Evolutionary conservation across 352 stramenopile species (phyloP).

Genomic region (Globisporangium yorkense): DNA sequence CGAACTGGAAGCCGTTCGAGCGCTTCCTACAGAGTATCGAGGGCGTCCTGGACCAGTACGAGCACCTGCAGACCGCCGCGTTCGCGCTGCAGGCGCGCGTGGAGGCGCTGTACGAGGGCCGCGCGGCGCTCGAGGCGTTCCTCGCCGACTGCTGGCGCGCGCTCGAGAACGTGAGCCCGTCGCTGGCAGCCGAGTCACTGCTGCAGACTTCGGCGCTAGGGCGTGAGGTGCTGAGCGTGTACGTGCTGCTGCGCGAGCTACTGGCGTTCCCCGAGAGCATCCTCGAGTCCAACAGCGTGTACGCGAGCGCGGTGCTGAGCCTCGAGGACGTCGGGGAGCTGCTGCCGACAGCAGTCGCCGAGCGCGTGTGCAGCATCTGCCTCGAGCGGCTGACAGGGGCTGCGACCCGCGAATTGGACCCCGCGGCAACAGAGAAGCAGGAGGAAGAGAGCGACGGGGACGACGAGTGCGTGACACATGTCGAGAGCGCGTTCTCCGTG

Average conservation of each 20-base stretch:
- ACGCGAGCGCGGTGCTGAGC: conserved; percentile 53
- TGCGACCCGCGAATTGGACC: conserved; percentile 17
- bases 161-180: conserved; percentile 38
- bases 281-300: conserved; percentile 41
- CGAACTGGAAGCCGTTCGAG: conserved; percentile 38
- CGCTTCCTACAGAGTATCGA: conserved; percentile 33
- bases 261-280: conserved; percentile 41
- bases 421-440: background rate
- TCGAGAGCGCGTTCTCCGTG: conserved; percentile 23
- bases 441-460: conserved; percentile 3
- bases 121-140: conserved; percentile 36
- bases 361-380: conserved; percentile 54
- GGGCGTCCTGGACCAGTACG: conserved; percentile 30
- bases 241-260: conserved; percentile 48
- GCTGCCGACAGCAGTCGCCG: conserved; percentile 17
- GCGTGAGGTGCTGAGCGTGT: conserved; percentile 35
- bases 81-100: conserved; percentile 38
- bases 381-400: conserved; percentile 28
- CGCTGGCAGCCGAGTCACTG: conserved; percentile 37
- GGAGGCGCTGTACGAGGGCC: conserved; percentile 28
- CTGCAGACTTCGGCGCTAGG: conserved; percentile 21
- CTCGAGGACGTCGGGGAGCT: conserved; percentile 44
- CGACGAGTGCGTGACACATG: background rate
- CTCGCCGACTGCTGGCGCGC: conserved; percentile 38
- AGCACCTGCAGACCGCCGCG: conserved; percentile 24